A percentile compares a stretch with the other conserved stretches of the same genome.
Conservation (phyloP, 78 protist genomes). For the Neovahlkampfia damariscottae region DNA sequence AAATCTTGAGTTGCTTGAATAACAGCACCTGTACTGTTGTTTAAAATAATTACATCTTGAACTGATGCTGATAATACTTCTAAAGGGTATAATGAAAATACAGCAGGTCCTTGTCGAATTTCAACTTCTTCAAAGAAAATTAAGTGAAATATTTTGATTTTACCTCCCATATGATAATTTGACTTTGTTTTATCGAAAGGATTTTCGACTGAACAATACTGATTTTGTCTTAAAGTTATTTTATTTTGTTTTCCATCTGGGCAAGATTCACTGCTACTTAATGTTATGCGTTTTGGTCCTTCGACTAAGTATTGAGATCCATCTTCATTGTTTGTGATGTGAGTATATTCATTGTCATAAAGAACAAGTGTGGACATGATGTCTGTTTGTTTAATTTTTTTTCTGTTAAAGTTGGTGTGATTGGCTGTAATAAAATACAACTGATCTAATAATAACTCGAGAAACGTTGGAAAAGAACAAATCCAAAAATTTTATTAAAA, state of each 20-base stretch:
- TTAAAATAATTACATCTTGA: not conserved
- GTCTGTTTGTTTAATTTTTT: not conserved
- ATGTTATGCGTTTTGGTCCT: not conserved
- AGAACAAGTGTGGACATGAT: not conserved
- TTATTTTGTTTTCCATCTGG: not conserved
- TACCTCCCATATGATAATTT: no score
- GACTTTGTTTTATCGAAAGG: not conserved
- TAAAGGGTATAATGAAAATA: not conserved
- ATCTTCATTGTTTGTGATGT: not conserved
- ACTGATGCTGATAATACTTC: not conserved
- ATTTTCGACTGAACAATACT: not conserved
- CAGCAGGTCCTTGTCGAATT: not conserved
- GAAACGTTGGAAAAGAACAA: no score
- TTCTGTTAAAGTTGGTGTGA: no score
- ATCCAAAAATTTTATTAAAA: no score
- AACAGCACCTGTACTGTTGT: not conserved
- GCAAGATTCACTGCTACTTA: not conserved
- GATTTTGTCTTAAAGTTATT: not conserved
- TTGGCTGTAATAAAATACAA: no score
- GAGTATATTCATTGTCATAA: not conserved
- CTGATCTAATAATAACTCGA: no score
- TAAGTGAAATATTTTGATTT: no score
- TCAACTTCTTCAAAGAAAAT: not conserved
- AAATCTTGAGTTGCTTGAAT: not conserved
- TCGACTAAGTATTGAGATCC: not conserved